Evolutionary conservation across 306 rosid genomes (phyloP), one percentile per base, ranked within the genome.

Genomic region (Carpinus fangiana): DNA sequence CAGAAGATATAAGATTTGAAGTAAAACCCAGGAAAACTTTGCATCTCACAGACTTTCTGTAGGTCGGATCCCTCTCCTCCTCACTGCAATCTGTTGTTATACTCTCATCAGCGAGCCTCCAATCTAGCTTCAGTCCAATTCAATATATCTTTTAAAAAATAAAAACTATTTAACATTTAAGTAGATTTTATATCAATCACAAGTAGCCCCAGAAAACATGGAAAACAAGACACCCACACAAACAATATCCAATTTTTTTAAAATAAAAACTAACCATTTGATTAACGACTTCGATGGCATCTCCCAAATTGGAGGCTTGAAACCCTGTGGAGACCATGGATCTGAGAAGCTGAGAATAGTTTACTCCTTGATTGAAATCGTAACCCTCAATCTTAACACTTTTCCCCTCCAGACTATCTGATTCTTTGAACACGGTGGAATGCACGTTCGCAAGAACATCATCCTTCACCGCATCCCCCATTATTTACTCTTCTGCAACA

Each of bases 21-120:
- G 98, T 95, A 79, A 95, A 95, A 41, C 98, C 98, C 76, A 95
- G 80, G 80, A 95, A 95, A 51, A 95, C 90, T 74, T 95, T 95
- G 81, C 97, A 93, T 10, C 80, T 86, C 4, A 86, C 88, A 36
- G 84, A 84, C 74, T 88, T 82, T 73, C 96, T 61, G 80, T 85
- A 85, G 14, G 80, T 70, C 70, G 68, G 60, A 81, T 86, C 93
- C 75, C 69, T 86, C 78, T 90, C 96, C 73, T 83, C 85, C 26
- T 84, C 88, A n/a, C 60, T 16, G 73, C 90, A 92, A 80, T 90
- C 97, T 50, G 86, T 91, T 0, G 76, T 43, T 61, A 89, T 55
- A 12, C 80, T 56, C 85, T 95, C 97, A 75, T 91, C 89, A 43
- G 89, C 90, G 1, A 95, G 90, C 83, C 96, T 90, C 99, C 99